Base-by-base conservation (phyloP, 257 asterid genomes). In the Ajuga chamaepitys region DNA sequence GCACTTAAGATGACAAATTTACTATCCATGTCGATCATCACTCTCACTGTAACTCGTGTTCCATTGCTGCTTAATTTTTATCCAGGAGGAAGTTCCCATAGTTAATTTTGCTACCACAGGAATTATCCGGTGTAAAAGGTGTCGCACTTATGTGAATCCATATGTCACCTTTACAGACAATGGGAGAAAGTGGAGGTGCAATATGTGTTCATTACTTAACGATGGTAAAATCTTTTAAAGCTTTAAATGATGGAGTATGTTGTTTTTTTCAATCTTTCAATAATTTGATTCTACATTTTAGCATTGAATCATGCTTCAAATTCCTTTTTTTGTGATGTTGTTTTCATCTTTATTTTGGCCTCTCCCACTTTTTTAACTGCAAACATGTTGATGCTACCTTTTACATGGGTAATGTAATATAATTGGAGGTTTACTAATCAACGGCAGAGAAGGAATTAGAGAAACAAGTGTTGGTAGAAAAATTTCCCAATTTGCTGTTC, bases 111-210 rank as follows among this genome's bases (percentile, higher is more conserved):
- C 80, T 64, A 66, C 82, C 53, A 76, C 82, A 53, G 88, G 87
- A 46, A 84, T 84, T 51, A 59, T 86, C 59, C 89, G 94, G 20
- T 88, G 96, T 74, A 81, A 81, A 77, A 83, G 81, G 80, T 88
- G 96, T 68, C 95, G 87, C 61, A 82, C 89, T 7, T 82, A 83
- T 65, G 80, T 88, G 77, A 86, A 88, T 73, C 95, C 96, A 2
- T 83, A 58, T 59, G 87, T 77, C 65, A 70, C 78, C 26, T 88
- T 83, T 64, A 77, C 83, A 24, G 95, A 88, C 17, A 75, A 76
- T 71, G 96, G 95, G 64, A 82, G 88, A 70, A 83, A 79, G 78
- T 88, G 96, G 96, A 81, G 72, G 57, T 88, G 96, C 81, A 88
- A 88, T 75, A 82, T 88, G 62, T 86, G 96, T 68, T 76, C 85